phyloP scores from a whole-genome alignment of 257 asterid genomes.

The Verbascum thapsus region DNA sequence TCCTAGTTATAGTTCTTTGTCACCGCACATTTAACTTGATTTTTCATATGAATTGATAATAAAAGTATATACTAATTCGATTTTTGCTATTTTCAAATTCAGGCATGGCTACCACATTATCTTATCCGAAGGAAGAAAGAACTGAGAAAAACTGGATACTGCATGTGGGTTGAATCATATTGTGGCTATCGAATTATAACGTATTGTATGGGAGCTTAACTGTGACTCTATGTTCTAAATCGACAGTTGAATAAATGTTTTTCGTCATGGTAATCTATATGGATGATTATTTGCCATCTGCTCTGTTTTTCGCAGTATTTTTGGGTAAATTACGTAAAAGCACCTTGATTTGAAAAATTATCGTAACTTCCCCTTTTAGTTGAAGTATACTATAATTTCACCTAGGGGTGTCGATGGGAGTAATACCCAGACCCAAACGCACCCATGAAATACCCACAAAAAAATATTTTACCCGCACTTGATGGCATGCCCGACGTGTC shows the following conservation, averaged over 20 bases:
- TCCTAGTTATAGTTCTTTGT: constrained; percentile 22
- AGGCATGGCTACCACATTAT: constrained; percentile 98
- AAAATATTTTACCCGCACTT: no score
- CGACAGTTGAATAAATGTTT: constrained; percentile 14
- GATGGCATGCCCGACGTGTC: no score
- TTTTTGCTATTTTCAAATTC: constrained; percentile 30
- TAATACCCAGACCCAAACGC: no score
- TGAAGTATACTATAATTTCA: no score
- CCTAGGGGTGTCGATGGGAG: no score
- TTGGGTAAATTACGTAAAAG: no score
- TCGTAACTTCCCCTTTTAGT: no score
- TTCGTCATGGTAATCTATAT: constrained; percentile 20
- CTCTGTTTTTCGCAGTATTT: not conserved
- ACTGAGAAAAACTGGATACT: constrained; percentile 47
- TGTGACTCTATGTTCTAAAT: constrained; percentile 20
- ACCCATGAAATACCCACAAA: no score
- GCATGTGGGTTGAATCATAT: constrained; percentile 21
- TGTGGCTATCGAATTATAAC: constrained; percentile 23
- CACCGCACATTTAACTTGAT: not conserved
- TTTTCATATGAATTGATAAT: constrained; percentile 10
- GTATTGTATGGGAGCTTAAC: constrained; percentile 4
- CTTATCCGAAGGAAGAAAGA: constrained; percentile 95
- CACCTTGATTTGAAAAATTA: no score
- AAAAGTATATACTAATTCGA: constrained; percentile 15
- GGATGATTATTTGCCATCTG: constrained; percentile 7